Evolutionary conservation across 371 early-diverging fungal genomes (phyloP), one percentile per base, ranked within the genome.

Genomic region (Dichotomocladium elegans): DNA sequence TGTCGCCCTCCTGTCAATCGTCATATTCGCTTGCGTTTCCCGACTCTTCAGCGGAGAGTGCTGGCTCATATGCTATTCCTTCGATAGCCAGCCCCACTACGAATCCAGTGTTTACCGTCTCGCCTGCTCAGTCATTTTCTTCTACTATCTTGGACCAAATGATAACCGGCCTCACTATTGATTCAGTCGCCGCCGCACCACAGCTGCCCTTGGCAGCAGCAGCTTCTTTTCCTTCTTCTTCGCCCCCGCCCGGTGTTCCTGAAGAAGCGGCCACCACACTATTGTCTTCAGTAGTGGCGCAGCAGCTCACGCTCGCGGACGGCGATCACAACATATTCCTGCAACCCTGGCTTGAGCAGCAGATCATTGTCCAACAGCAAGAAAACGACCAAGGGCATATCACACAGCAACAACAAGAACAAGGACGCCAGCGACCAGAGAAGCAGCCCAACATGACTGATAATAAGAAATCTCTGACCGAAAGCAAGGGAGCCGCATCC

Each of bases 81-180:
- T 28, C 45, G 5, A 29, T 34, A 3, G 21, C 48, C 33, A 19
- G 29, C 14, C 34, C 34, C 10, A 24, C 34, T 10, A 24, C 24
- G 8, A 14, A 10, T 11, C 42, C 42, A 9, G 42, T 41, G 19
- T 17, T 8, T 9, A 19, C 10, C 10, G 8, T 14, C 24, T 47
- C 48, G 3, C 48, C 48, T 31, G 48, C 30, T 33, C 48, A 47
- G 22, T 47, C 48, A 15, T 47, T 12, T 21, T 31, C 31, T 7
- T 47, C 48, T 0, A 28, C 45, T 0, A 27, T 21, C 6, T 4
- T 44, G n/a, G 45, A 28, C 28, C 15, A 19, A 9, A 47, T 47
- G 34, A 21, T 47, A 22, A 28, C 22, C 14, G 8, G 34, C 6
- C 48, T 47, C 34, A 28, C 17, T 9, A 34, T 47, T 33, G 33